Conservation (phyloP, 768 basidiomycete species). For the Leccinum fibrillosum region DNA sequence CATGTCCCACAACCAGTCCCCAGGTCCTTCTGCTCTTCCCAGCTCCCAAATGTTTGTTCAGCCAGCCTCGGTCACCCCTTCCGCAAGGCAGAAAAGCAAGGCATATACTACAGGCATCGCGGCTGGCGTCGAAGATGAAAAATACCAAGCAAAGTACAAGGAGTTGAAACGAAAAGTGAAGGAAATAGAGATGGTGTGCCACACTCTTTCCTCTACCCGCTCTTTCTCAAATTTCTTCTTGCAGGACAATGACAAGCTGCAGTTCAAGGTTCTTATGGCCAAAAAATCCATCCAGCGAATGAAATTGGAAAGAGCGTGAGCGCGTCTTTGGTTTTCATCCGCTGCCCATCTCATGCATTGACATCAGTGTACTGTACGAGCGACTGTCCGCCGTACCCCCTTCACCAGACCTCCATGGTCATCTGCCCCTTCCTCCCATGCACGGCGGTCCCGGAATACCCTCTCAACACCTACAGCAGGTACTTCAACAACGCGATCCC, state of each 20-base stretch:
- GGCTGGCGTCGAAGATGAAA: slow-evolving; percentile 79
- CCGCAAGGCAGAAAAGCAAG: slow-evolving; percentile 47
- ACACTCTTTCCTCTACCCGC: background rate
- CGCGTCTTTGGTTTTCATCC: slow-evolving; percentile 26
- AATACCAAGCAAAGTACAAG: slow-evolving; percentile 86
- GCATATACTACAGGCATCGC: slow-evolving; percentile 58
- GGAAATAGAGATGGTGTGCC: slow-evolving; percentile 76
- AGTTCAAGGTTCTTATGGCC: slow-evolving; percentile 74
- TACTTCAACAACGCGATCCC: slow-evolving; percentile 33
- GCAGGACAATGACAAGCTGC: slow-evolving; percentile 87
- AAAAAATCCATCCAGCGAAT: slow-evolving; percentile 83
- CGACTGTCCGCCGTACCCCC: slow-evolving; percentile 62
- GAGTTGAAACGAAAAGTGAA: slow-evolving; percentile 86
- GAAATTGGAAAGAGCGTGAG: slow-evolving; percentile 87
- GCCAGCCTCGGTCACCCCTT: slow-evolving; percentile 26
- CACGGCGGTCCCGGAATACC: slow-evolving; percentile 36
- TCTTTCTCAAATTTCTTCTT: slow-evolving; percentile 6
- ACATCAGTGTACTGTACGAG: slow-evolving; percentile 68
- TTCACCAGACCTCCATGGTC: slow-evolving; percentile 48
- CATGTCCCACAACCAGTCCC: slow-evolving; percentile 69
- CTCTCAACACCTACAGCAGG: slow-evolving; percentile 30
- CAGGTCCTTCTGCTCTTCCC: slow-evolving; percentile 45
- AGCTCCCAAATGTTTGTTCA: slow-evolving; percentile 35
- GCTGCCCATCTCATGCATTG: slow-evolving; percentile 24
- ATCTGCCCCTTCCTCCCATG: slow-evolving; percentile 31